Percentiles rank a stretch among this genome's conserved stretches.
These are phyloP conservation scores for Taphrina populina DNA, from an alignment of 1,139 yeast genomes.

Conservation along the genomic window DNA sequence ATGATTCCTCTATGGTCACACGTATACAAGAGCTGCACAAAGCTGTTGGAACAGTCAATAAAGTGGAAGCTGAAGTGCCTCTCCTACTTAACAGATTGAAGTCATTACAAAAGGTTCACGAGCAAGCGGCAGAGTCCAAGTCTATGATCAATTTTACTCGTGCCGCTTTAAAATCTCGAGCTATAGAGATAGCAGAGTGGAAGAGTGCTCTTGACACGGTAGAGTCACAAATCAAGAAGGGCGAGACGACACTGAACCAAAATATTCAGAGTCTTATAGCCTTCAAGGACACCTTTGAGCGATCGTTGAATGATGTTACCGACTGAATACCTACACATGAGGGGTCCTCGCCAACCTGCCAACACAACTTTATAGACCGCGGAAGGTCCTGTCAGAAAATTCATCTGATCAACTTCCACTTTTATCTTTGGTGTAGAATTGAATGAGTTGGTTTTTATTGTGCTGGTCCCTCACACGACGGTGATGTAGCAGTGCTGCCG, in stretches of 20 bases:
- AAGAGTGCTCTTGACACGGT: background rate
- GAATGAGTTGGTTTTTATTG: too few species aligned
- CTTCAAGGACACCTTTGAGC: too few species aligned
- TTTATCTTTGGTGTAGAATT: too few species aligned
- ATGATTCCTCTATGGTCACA: background rate
- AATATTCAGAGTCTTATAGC: background rate
- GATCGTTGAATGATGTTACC: too few species aligned
- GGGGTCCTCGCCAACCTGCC: too few species aligned
- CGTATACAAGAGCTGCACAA: background rate
- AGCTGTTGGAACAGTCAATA: background rate
- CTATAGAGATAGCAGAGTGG: slow-evolving; percentile 5
- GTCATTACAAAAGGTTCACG: slow-evolving; percentile 5
- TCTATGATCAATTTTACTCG: background rate
- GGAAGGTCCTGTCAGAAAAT: too few species aligned
- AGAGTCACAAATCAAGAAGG: background rate
- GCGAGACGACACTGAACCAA: background rate
- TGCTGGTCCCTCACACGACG: too few species aligned
- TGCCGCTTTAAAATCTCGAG: background rate
- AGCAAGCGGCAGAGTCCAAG: slow-evolving; percentile 8
- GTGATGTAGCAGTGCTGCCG: too few species aligned
- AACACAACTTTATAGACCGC: too few species aligned
- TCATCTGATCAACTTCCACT: too few species aligned
- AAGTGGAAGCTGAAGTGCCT: background rate
- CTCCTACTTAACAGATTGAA: slow-evolving; percentile 1
- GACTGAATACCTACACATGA: too few species aligned